Conservation (phyloP, 495 filamentous ascomycete species). For the Podospora comata region DNA sequence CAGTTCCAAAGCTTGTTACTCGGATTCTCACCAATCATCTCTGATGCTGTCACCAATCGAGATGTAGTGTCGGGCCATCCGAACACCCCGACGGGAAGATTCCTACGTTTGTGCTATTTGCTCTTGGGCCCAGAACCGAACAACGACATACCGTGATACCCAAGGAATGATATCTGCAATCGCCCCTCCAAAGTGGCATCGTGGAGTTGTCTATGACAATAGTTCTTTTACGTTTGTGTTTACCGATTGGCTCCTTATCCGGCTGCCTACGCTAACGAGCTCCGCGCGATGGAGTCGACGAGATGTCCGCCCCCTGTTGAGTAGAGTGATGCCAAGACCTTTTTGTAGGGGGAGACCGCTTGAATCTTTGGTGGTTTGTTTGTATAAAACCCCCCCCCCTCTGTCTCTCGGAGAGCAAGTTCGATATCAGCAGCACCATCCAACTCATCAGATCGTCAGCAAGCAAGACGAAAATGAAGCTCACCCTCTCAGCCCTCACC, state of each 20-base stretch:
- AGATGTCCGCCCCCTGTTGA: not conserved
- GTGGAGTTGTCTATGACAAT: not conserved
- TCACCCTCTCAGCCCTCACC: not conserved
- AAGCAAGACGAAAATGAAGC: not conserved
- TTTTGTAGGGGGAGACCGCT: too few relatives aligned
- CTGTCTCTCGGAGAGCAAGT: too few relatives aligned
- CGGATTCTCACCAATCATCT: too few relatives aligned
- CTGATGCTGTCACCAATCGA: not conserved
- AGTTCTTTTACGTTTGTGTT: not conserved
- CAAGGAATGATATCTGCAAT: not conserved
- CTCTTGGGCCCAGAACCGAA: too few relatives aligned
- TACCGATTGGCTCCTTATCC: not conserved
- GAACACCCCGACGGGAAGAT: too few relatives aligned
- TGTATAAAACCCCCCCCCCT: too few relatives aligned
- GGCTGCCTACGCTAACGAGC: not conserved
- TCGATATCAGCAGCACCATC: too few relatives aligned
- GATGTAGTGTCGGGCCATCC: not conserved
- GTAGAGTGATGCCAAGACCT: too few relatives aligned
- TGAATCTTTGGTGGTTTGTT: too few relatives aligned
- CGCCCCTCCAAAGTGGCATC: not conserved
- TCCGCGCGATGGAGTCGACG: not conserved
- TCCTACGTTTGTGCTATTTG: too few relatives aligned
- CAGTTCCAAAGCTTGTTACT: not conserved
- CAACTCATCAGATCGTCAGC: too few relatives aligned
- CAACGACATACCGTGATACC: too few relatives aligned